Base-by-base conservation (phyloP, 2,329 filamentous ascomycete genomes). In the Beauveria rudraprayagi region DNA sequence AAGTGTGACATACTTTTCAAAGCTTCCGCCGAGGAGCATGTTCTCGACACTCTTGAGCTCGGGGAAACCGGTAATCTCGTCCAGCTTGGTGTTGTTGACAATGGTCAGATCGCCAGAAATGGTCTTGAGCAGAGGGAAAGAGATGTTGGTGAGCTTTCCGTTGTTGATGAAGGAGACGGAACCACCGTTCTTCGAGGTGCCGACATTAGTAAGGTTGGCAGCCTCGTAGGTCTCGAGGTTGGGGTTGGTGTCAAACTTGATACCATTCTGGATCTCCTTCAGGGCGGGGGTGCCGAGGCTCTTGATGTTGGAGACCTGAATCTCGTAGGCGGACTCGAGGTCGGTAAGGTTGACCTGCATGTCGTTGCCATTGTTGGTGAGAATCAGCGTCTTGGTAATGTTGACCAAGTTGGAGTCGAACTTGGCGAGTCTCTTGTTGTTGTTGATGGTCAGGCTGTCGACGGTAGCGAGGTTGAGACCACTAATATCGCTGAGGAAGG, bases 21-120 rank as follows among this genome's bases (percentile, higher is more conserved):
- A 95, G 79, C 86, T 89, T 70, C 94, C 94, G 69, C 87, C 86
- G 74, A 91, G 88, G 71, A 97, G 81, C 69, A 91, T 91, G 77
- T 92, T 93, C 65, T 80, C 83, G 62, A 97, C 84, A 60, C 78
- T 83, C 71, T 83, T 71, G 30, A 99, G 83, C 65, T 79, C 72
- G 64, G 83, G 81, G 77, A 97, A 89, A 40, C 84, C 85, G 65
- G 83, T 75, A 61, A 97, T 80, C 63, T 78, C 72, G 61, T 76
- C 68, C 40, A 97, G 83, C 61, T 80, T 78, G 63, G 91, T 90
- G 87, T 97, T 97, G 85, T 96, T 96, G 76, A 90, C 88, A 71
- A 99, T 85, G 68, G 89, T 86, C 73, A 96, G 84, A 73, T 89
- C 91, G 78, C 91, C 92, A 67, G 83, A 85, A 69, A 96, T 83